Base-by-base conservation (phyloP, 2,329 filamentous ascomycete genomes). In the Sporothrix globosa region DNA sequence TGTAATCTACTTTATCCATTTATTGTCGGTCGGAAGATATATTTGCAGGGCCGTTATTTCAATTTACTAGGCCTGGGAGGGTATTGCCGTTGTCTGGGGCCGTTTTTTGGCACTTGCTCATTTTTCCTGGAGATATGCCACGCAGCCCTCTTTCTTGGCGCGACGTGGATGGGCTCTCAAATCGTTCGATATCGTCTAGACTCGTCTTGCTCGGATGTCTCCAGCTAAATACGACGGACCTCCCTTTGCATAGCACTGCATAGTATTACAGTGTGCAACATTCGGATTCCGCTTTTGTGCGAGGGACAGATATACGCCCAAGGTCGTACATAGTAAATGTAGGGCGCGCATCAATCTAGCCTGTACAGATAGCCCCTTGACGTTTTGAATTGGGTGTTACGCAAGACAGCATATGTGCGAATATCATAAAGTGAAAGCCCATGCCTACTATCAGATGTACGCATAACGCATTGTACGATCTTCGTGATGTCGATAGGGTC, bases 41-140 rank as follows among this genome's bases (percentile, higher is more conserved):
- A 41, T 60, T 41, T 41, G n/a, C 30, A 60, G 56, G 30, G 41
- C 56, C 56, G 30, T 34, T 60, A 58, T 21, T 34, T 60, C 30
- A 41, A 41, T 10, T n/a, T 39, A 21, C 5, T 30, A 21, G 19
- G 34, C 44, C 34, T 61, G n/a, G 56, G 56, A 61, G 56, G 56
- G n/a, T 24, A 11, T 13, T 61, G 34, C 56, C 56, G n/a, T 17
- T 41, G 54, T 60, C 54, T 9, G 13, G 30, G 9, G 30, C 54
- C 54, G 41, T n/a, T 44, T 41, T 60, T 44, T 44, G 41, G 6
- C 41, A 44, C 11, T 17, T 14, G 6, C 10, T 34, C 4, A 9
- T 34, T 34, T 6, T 34, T 6, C 34, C 27, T 41, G 19, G 14
- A 13, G 56, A 61, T 24, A 17, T 39, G 34, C 56, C 56, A 61